Evolutionary conservation across 768 basidiomycete genomes (phyloP), one percentile per base, ranked within the genome.

Genomic region (Suillus cothurnatus): DNA sequence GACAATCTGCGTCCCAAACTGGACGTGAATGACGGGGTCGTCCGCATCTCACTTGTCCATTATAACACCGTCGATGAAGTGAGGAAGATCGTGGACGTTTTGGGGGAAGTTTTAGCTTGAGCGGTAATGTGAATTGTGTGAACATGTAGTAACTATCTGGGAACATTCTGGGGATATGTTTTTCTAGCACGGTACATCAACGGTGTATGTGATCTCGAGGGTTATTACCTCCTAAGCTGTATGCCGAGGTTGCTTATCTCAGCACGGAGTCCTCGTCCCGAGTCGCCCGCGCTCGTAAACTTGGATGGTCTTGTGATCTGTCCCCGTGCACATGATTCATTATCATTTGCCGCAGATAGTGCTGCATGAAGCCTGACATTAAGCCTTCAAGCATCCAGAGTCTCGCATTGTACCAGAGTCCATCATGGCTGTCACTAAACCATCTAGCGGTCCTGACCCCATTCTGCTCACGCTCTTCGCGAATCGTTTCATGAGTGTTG

Each of bases 401-500:
- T 62, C 31, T 63, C 41, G 52, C 64, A 61, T 62, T 32, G 61
- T 71, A 74, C 60, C n/a, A 55, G 69, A 26, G 12, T 64, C 64
- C 12, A 59, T 31, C 58, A 59, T 59, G 58, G 58, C 58, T 19
- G 1, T 59, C 38, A 31, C 57, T 28, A 59, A 59, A 41, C 58
- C 58, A 19, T 59, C 58, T 28, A 79, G 82, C 71, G 84, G 83
- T 21, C 89, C 93, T 14, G 95, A 97, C 74, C 92, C 94, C 0
- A 93, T 96, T 68, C 81, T 95, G 36, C 82, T 97, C 55, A 94
- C 94, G 1, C 86, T 99, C 61, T 98, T 97, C 71, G 93, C 94
- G 14, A 96, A 97, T 72, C 91, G 96, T 52, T 96, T 98, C 80
- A 98, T 98, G 96, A 93, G 93, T 71, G 93, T 98, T 23, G 95